Base-by-base conservation (phyloP, 2,329 filamentous ascomycete genomes). In the Claviceps quebecensis region DNA sequence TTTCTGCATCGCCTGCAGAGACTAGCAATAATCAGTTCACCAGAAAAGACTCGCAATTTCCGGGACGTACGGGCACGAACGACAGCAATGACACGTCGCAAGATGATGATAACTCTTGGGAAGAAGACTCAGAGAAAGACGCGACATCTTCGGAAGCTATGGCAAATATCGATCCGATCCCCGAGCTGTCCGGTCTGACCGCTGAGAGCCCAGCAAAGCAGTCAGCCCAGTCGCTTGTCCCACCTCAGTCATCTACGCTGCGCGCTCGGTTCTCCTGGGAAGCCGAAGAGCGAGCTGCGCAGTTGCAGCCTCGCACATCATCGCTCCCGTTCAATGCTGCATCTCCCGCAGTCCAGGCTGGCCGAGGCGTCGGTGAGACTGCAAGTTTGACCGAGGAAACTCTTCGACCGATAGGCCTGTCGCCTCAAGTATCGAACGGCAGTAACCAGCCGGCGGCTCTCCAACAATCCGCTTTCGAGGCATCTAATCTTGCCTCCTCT, bases 61-160 rank as follows among this genome's bases (percentile, higher is more conserved):
- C 54, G 4, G 55, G 50, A 4, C 53, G 54, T 8, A 54, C 51
- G 11, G 56, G 55, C 40, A 44, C 55, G 2, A 59, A 78, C 41
- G 79, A 83, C 49, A 86, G 81, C 61, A 78, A 74, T 17, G 82
- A 85, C 57, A 67, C 84, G 2, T 75, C 80, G 0, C 74, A 74
- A 54, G 81, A 84, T 45, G 86, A 86, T 58, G 82, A 83, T 52
- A 79, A 77, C 57, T 86, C 86, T 60, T 83, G 81, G 75, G 72
- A 73, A 48, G 29, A 34, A 2, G 70, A 74, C 29, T 57, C 61
- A 4, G 56, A 52, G 11, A 58, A 53, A 26, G 60, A 57, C 19
- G 39, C 54, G 0, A 53, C 37, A 4, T 48, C 48, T 26, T 19
- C 17, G 14, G 44, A 45, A 4, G 3, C 46, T 4, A 45, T 17